Evolutionary conservation across 1,284 basidiomycete species (phyloP).

Genomic region (Exobasidium cylindrosporum): DNA sequence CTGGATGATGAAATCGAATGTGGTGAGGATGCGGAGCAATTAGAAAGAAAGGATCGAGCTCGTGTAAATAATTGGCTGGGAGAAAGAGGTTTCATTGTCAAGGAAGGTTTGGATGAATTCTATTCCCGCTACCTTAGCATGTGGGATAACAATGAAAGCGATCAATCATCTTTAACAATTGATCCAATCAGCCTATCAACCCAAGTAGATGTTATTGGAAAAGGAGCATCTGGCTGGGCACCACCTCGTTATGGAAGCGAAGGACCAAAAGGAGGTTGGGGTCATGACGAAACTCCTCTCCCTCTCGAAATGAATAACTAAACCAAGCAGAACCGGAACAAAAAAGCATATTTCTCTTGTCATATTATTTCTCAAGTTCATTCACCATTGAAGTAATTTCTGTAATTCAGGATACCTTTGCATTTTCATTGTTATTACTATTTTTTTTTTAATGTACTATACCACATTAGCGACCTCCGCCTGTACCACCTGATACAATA

Average conservation of each 20-base stretch:
- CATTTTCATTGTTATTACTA: not conserved
- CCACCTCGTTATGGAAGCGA: slow-evolving; percentile 29
- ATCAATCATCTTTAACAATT: not conserved
- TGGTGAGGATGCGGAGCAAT: not conserved
- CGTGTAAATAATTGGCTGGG: slow-evolving; percentile 35
- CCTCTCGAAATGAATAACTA: too few relatives aligned
- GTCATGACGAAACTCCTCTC: slow-evolving; percentile 2
- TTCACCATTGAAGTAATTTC: too few relatives aligned
- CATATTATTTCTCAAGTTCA: too few relatives aligned
- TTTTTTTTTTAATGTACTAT: not conserved
- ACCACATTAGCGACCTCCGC: slow-evolving; percentile 34
- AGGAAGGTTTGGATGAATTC: slow-evolving; percentile 37
- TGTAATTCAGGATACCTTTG: not conserved
- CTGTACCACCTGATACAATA: slow-evolving; percentile 23
- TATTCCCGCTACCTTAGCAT: slow-evolving; percentile 21
- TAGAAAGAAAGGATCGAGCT: slow-evolving; percentile 24
- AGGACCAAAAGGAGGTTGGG: slow-evolving; percentile 17
- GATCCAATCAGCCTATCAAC: not conserved
- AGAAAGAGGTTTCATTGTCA: slow-evolving; percentile 26
- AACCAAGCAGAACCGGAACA: too few relatives aligned
- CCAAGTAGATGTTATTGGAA: slow-evolving; percentile 1
- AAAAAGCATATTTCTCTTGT: too few relatives aligned
- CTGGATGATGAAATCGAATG: slow-evolving; percentile 56
- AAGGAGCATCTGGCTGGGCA: slow-evolving; percentile 39
- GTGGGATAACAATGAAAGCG: slow-evolving; percentile 11